Evolutionary conservation across 1,284 basidiomycete species (phyloP).

Genomic region (Phenoliferia sp.): DNA sequence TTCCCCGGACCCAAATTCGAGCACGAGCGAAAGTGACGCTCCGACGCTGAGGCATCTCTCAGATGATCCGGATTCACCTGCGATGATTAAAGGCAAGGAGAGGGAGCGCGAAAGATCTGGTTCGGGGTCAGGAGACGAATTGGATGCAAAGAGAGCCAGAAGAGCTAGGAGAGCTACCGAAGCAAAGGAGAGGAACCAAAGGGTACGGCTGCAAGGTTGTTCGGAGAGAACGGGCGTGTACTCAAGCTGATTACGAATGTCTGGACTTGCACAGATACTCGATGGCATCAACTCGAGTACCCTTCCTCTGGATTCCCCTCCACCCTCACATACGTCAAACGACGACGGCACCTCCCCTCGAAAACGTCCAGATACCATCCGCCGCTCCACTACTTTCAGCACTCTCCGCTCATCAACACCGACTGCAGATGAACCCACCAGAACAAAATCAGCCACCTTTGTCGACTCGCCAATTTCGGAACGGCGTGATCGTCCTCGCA

Average conservation of each 20-base stretch:
- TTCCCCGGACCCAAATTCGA: not conserved
- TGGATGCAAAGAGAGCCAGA: slow-evolving; percentile 1
- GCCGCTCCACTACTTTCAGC: slow-evolving; percentile 1
- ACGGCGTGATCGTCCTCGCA: not conserved
- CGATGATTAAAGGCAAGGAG: slow-evolving; percentile 1
- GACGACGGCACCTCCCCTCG: not conserved
- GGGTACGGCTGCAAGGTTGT: too few species aligned
- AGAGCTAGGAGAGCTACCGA: not conserved
- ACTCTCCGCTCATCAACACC: too few species aligned
- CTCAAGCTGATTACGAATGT: not conserved
- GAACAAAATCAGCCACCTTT: not conserved
- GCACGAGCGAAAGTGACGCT: not conserved
- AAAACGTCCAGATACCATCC: not conserved
- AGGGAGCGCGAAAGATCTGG: not conserved
- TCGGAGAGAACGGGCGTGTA: too few species aligned
- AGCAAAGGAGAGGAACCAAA: slow-evolving; percentile 12
- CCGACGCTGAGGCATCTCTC: not conserved
- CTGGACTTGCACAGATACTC: slow-evolving; percentile 4
- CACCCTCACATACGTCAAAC: not conserved
- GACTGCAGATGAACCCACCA: too few species aligned
- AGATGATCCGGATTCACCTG: not conserved
- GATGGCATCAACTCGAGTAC: slow-evolving; percentile 17
- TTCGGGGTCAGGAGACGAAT: not conserved
- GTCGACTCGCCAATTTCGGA: not conserved
- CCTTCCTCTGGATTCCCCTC: not conserved